A percentile compares a stretch with the other conserved stretches of the same genome.
These are phyloP conservation scores for Botrytis tulipae DNA, from an alignment of 2,329 filamentous ascomycete genomes.

Conservation along the genomic window DNA sequence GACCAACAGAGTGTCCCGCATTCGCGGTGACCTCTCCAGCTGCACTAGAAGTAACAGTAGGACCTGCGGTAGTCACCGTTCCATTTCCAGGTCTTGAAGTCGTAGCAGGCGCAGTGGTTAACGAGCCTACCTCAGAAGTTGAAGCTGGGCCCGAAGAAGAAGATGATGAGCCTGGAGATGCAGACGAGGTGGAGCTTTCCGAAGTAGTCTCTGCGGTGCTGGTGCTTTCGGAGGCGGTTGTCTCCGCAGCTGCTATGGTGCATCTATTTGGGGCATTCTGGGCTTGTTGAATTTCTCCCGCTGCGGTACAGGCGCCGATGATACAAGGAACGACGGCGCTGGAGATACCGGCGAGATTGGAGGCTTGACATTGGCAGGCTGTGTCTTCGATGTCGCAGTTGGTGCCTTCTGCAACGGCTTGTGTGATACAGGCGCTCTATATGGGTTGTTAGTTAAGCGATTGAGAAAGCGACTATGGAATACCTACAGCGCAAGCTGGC, in stretches of 20 bases:
- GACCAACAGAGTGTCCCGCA: neutral
- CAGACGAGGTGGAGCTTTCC: neutral
- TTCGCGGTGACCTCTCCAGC: neutral
- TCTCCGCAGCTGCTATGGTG: neutral
- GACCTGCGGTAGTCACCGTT: neutral
- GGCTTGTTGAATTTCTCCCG: constrained; percentile 2
- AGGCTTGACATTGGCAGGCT: constrained; percentile 6
- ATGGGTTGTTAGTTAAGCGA: neutral
- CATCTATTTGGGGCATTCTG: neutral
- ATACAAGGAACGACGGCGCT: neutral
- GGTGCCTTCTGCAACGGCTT: constrained; percentile 6
- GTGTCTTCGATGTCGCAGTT: constrained; percentile 8
- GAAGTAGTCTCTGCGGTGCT: neutral
- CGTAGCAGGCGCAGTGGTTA: neutral
- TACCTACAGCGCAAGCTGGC: constrained; percentile 5
- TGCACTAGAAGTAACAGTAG: neutral
- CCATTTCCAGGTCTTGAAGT: neutral
- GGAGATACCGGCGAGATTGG: neutral
- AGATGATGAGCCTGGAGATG: neutral
- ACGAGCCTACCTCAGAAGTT: neutral
- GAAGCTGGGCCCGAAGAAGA: neutral
- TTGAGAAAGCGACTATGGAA: neutral
- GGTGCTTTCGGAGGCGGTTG: neutral
- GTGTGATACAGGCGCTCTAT: constrained; percentile 1
- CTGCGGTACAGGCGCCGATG: neutral